phyloP scores from a whole-genome alignment of 2,329 filamentous ascomycete genomes.

The Apiospora phragmitis region DNA sequence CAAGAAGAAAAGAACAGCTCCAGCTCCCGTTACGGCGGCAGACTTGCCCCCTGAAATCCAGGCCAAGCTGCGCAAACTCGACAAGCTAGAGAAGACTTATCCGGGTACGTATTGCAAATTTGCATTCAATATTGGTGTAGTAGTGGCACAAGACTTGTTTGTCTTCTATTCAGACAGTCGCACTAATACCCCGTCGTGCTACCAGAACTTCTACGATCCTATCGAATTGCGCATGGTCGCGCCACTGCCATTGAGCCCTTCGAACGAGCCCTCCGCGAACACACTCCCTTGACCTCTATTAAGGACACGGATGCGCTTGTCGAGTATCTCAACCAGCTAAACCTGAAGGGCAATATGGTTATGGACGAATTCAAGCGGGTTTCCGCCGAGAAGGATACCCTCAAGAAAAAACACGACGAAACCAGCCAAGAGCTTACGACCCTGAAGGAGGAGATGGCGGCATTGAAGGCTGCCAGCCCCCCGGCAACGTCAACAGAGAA shows the following conservation, averaged over 20 bases:
- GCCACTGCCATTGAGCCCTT: slow-evolving; percentile 90
- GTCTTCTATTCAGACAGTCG: neutral
- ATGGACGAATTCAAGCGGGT: slow-evolving; percentile 91
- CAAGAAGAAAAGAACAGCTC: slow-evolving; percentile 19
- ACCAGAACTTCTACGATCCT: slow-evolving; percentile 83
- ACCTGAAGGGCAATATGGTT: slow-evolving; percentile 85
- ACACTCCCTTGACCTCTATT: slow-evolving; percentile 89
- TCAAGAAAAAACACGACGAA: slow-evolving; percentile 75
- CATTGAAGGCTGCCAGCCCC: slow-evolving; percentile 38
- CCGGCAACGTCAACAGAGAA: slow-evolving; percentile 17
- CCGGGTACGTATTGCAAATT: slow-evolving; percentile 58
- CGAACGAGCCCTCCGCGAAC: slow-evolving; percentile 85
- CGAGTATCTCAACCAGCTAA: slow-evolving; percentile 88
- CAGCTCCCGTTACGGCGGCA: slow-evolving; percentile 25
- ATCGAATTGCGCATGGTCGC: slow-evolving; percentile 85
- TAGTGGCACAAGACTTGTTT: neutral
- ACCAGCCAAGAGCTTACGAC: slow-evolving; percentile 63
- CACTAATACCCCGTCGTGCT: neutral
- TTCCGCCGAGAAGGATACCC: slow-evolving; percentile 75
- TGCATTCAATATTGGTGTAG: neutral
- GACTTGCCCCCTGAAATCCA: slow-evolving; percentile 76
- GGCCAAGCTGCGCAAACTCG: slow-evolving; percentile 78
- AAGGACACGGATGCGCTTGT: slow-evolving; percentile 79
- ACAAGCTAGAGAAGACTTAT: slow-evolving; percentile 86
- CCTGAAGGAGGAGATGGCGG: slow-evolving; percentile 63